Base-by-base conservation (phyloP, 129 eudicot genomes). In the Cynara cardunculus region DNA sequence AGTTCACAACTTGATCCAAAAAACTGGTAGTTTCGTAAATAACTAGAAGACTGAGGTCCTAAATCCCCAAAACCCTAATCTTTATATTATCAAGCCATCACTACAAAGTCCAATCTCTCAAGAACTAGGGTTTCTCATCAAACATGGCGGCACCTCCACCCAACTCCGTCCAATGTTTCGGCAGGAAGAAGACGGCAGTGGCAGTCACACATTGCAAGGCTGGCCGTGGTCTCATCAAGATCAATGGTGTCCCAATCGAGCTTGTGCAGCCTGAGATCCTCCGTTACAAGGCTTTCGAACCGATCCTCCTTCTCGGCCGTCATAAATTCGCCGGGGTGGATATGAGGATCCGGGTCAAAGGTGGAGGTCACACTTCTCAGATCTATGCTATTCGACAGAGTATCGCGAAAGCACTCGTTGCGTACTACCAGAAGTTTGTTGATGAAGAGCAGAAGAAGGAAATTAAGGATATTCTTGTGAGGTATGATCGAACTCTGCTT, bases 161-260 rank as follows among this genome's bases (percentile, higher is more conserved):
- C 13, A 80, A 84, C 10, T 85, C 88, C 21, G 90, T 87, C 10
- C 90, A 87, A 75, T 87, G 90, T 73, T 87, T 87, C 86, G 88
- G 90, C 81, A 56, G 90, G 13, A 87, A 87, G 76, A 87, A 87
- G 83, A 87, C 90, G 3, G 87, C 88, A 59, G 90, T 87, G 13
- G 90, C 90, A n/a, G 90, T 87, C 0, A 87, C 90, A 41, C 85
- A 87, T 84, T 87, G 90, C 86, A 87, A 87, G 68, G 69, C 67
- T 25, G 89, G 89, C 32, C 82, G 79, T 1, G 89, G 89, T 1
- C 61, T 86, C 0, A 86, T 86, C 85, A 86, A 87, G 81, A 79
- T 87, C 88, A 84, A 87, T 49, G 90, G 90, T 0, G 83, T 80
- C 21, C 90, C 88, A 3, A 85, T 87, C 81, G 90, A 87, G 88